phyloP scores from a whole-genome alignment of 768 basidiomycete species.

The Rhodotorula toruloides region DNA sequence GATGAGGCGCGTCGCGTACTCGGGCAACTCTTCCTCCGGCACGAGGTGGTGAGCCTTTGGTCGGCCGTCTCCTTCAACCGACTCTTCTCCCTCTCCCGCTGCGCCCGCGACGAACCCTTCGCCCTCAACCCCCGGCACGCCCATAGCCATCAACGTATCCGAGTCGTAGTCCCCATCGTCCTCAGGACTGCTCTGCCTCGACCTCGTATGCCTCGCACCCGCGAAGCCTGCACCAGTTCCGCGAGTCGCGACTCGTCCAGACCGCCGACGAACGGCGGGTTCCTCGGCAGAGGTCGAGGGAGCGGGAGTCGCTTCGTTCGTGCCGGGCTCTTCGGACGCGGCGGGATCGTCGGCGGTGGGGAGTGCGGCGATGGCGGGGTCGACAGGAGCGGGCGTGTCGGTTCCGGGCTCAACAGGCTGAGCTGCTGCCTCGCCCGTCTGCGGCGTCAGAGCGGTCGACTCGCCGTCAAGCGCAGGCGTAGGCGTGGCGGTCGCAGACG shows the following conservation, averaged over 20 bases:
- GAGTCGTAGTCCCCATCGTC: not conserved
- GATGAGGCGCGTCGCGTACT: constrained; percentile 28
- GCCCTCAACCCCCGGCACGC: too few relatives aligned
- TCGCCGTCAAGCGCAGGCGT: too few relatives aligned
- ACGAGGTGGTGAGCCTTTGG: not conserved
- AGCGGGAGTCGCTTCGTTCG: constrained; percentile 8
- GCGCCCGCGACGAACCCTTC: too few relatives aligned
- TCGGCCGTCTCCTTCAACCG: not conserved
- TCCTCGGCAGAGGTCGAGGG: not conserved
- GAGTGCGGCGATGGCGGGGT: not conserved
- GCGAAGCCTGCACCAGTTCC: not conserved
- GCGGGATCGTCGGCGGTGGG: not conserved
- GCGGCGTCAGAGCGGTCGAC: not conserved
- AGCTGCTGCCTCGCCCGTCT: too few relatives aligned
- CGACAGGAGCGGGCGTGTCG: not conserved
- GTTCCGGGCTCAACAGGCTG: not conserved
- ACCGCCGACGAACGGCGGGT: not conserved
- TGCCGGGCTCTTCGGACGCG: not conserved
- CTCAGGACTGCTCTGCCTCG: constrained; percentile 17
- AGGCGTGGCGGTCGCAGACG: too few relatives aligned
- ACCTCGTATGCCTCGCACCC: constrained; percentile 1
- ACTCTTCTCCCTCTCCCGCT: not conserved
- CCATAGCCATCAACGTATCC: not conserved
- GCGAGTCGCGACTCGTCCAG: constrained; percentile 5
- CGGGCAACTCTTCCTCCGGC: constrained; percentile 25